These are phyloP conservation scores for Cutaneotrichosporon cutaneum DNA, from an alignment of 1,284 basidiomycete genomes.

Conservation along the genomic window DNA sequence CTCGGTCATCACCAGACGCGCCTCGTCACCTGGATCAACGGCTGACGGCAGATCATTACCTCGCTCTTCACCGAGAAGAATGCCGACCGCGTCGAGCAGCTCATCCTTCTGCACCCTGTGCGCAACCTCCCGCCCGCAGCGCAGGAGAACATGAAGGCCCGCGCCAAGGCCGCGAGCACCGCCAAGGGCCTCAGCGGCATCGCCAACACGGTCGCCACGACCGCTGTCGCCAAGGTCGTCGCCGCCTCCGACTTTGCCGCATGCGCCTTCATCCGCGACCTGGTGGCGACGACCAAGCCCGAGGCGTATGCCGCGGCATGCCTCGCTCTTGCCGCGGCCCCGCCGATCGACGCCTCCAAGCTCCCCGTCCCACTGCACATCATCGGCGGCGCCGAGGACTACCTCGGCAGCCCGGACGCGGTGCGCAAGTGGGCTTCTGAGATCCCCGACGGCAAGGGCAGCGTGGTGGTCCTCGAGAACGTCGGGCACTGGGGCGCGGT, in stretches of 20 bases:
- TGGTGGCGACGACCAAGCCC: conserved; percentile 31
- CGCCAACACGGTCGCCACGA: conserved; percentile 28
- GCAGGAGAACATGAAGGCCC: conserved; percentile 28
- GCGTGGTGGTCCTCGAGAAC: conserved; percentile 21
- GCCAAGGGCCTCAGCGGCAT: conserved; percentile 27
- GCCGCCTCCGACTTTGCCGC: conserved; percentile 23
- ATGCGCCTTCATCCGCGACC: conserved; percentile 32
- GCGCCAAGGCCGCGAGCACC: conserved; percentile 26
- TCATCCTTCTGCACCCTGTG: conserved; percentile 35
- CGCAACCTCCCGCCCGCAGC: conserved; percentile 29
- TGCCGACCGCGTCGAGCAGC: conserved; percentile 29
- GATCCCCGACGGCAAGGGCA: conserved; percentile 24
- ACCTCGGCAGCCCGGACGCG: conserved; percentile 30
- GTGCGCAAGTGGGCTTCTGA: conserved; percentile 26
- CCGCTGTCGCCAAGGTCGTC: conserved; percentile 28
- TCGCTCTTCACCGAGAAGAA: conserved; percentile 30
- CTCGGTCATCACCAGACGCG: background rate
- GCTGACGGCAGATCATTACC: conserved; percentile 28
- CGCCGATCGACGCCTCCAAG: conserved; percentile 22
- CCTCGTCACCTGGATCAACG: background rate
- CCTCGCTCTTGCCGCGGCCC: conserved; percentile 25
- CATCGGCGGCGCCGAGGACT: conserved; percentile 36
- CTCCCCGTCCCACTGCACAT: conserved; percentile 25
- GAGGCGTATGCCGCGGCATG: conserved; percentile 35
- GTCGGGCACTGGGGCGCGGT: conserved; percentile 40